Percentiles rank a stretch among this genome's conserved stretches.
Conservation (phyloP, 768 basidiomycete species). For the Naematelia encephala region DNA sequence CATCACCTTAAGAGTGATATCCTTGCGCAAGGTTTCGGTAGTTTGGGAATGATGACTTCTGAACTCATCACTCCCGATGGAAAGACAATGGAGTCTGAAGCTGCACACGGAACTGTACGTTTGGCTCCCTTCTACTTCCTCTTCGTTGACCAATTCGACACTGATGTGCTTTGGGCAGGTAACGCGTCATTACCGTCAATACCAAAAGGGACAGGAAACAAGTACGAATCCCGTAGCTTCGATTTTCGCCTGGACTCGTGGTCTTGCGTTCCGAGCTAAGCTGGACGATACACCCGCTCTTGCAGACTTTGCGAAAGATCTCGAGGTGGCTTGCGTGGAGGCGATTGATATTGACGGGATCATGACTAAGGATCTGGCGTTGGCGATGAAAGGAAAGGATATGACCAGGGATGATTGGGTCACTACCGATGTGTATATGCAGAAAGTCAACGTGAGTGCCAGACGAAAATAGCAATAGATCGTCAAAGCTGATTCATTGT, state of each 20-base stretch:
- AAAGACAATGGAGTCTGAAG: slow-evolving; percentile 86
- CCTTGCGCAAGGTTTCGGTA: slow-evolving; percentile 95
- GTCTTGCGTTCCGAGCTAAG: slow-evolving; percentile 86
- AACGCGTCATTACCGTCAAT: slow-evolving; percentile 94
- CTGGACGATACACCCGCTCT: slow-evolving; percentile 78
- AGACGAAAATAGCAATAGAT: too few species aligned
- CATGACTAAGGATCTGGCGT: slow-evolving; percentile 96
- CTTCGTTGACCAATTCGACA: neutral
- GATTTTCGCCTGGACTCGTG: slow-evolving; percentile 98
- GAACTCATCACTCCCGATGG: slow-evolving; percentile 96
- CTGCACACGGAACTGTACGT: slow-evolving; percentile 71
- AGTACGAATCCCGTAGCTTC: slow-evolving; percentile 98
- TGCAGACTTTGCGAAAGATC: slow-evolving; percentile 66
- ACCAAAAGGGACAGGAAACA: slow-evolving; percentile 95
- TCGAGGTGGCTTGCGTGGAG: slow-evolving; percentile 86
- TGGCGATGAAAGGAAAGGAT: slow-evolving; percentile 85
- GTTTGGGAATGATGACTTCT: slow-evolving; percentile 95
- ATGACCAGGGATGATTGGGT: slow-evolving; percentile 96
- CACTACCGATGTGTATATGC: slow-evolving; percentile 89
- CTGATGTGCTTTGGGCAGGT: slow-evolving; percentile 53
- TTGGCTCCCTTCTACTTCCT: too few species aligned
- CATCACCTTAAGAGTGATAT: slow-evolving; percentile 67
- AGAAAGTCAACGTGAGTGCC: slow-evolving; percentile 74
- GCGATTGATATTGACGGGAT: slow-evolving; percentile 83
- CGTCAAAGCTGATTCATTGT: neutral